Percentiles rank a stretch among this genome's conserved stretches.
phyloP scores from a whole-genome alignment of 192 early-diverging fungal genomes.

The Entophlyctis luteolus region DNA sequence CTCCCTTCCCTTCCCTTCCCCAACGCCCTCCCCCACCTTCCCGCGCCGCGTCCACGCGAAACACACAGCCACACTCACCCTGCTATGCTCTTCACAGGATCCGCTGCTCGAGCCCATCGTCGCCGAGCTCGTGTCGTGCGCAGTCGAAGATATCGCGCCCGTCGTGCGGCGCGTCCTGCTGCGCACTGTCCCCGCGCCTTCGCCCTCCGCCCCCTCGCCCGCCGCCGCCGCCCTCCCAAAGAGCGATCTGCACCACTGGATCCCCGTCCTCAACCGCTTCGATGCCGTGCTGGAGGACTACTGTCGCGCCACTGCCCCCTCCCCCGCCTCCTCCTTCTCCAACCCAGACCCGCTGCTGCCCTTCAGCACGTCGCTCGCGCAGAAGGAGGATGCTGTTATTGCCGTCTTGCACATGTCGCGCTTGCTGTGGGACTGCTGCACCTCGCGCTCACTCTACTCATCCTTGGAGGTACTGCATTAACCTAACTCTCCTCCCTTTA shows the following conservation, averaged over 20 bases:
- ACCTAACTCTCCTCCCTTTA: background rate
- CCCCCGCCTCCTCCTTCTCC: background rate
- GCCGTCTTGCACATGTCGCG: constrained; percentile 73
- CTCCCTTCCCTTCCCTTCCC: no score
- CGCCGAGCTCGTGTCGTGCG: constrained; percentile 42
- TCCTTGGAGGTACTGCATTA: constrained; percentile 76
- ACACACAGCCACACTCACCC: no score
- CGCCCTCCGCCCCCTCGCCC: background rate
- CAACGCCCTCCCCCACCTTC: no score
- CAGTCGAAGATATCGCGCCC: constrained; percentile 55
- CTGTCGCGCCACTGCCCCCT: background rate
- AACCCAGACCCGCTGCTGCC: background rate
- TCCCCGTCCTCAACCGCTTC: constrained; percentile 87
- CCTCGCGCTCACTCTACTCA: constrained; percentile 89
- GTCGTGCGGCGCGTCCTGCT: constrained; percentile 30
- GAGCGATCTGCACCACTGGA: constrained; percentile 95
- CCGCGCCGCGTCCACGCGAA: no score
- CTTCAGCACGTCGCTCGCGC: background rate
- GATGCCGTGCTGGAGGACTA: constrained; percentile 71
- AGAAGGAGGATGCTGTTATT: constrained; percentile 49
- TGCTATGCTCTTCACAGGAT: no score
- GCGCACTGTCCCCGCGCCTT: constrained; percentile 41
- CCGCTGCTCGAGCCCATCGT: constrained; percentile 51
- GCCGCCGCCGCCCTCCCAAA: constrained; percentile 70
- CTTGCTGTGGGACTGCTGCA: constrained; percentile 87